phyloP scores from a whole-genome alignment of 805 yeast genomes.

The Saccharomycopsis selenospora region DNA sequence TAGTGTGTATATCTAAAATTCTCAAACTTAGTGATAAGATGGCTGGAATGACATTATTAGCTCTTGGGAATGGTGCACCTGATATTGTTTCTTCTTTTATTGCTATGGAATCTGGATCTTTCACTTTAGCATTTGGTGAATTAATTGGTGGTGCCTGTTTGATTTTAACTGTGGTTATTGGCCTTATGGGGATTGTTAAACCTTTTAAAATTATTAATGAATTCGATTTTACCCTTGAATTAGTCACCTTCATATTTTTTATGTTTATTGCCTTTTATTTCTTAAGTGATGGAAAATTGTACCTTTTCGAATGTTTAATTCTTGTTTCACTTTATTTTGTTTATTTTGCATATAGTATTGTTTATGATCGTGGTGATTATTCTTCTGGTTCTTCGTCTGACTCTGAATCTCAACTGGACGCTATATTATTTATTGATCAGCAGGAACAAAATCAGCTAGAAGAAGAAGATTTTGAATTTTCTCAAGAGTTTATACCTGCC shows the following conservation, averaged over 20 bases:
- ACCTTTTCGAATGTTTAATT: slow-evolving; percentile 9
- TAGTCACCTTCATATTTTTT: slow-evolving; percentile 21
- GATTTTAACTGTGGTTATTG: slow-evolving; percentile 70
- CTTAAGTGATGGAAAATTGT: slow-evolving; percentile 15
- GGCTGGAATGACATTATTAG: slow-evolving; percentile 80
- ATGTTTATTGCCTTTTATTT: slow-evolving; percentile 20
- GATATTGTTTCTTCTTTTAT: slow-evolving; percentile 80
- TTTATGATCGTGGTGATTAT: too few relatives aligned
- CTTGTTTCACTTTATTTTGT: slow-evolving; percentile 10
- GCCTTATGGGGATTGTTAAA: slow-evolving; percentile 60
- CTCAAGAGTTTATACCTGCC: too few relatives aligned
- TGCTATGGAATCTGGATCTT: slow-evolving; percentile 65
- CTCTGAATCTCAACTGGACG: too few relatives aligned
- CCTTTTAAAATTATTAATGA: slow-evolving; percentile 48
- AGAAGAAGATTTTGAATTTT: too few relatives aligned
- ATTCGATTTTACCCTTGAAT: slow-evolving; percentile 23
- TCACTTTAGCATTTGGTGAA: slow-evolving; percentile 81
- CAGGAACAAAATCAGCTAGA: too few relatives aligned
- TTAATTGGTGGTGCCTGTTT: slow-evolving; percentile 82
- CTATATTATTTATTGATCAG: too few relatives aligned
- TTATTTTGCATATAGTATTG: slow-evolving; percentile 4
- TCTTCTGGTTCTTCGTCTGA: too few relatives aligned
- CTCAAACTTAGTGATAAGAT: slow-evolving; percentile 65
- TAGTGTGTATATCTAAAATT: slow-evolving; percentile 51
- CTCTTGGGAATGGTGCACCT: slow-evolving; percentile 89